Evolutionary conservation across 2,329 filamentous ascomycete genomes (phyloP).

Genomic region (Dactylellina parvicollis): DNA sequence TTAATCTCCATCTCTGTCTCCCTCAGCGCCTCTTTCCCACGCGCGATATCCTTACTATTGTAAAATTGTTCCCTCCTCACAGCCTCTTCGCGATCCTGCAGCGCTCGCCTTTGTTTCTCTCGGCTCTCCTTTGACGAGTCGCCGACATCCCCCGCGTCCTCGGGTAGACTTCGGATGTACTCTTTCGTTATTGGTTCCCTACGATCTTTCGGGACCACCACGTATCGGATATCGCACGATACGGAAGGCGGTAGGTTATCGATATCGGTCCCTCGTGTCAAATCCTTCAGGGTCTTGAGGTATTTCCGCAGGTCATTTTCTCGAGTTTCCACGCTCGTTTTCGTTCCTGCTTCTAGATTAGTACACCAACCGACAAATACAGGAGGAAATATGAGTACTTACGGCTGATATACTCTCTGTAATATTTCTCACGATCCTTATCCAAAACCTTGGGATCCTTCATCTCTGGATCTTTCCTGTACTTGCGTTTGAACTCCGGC

Average conservation of each 20-base stretch:
- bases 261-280: slow-evolving; percentile 70
- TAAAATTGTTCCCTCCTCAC: slow-evolving; percentile 73
- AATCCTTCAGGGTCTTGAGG: slow-evolving; percentile 70
- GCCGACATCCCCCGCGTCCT: slow-evolving; percentile 66
- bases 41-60: slow-evolving; percentile 70
- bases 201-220: slow-evolving; percentile 68
- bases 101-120: slow-evolving; percentile 72
- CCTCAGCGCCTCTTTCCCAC: slow-evolving; percentile 70
- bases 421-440: slow-evolving; percentile 81
- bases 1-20: slow-evolving; percentile 76
- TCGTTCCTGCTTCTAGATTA: slow-evolving; percentile 63
- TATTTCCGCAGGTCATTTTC: slow-evolving; percentile 76
- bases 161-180: slow-evolving; percentile 72
- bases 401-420: slow-evolving; percentile 72
- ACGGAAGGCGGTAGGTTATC: slow-evolving; percentile 71
- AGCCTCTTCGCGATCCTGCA: slow-evolving; percentile 71
- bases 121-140: slow-evolving; percentile 66
- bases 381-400: slow-evolving; percentile 19
- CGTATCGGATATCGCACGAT: slow-evolving; percentile 74
- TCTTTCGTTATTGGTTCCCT: slow-evolving; percentile 74
- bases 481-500: slow-evolving; percentile 95
- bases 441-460: slow-evolving; percentile 76
- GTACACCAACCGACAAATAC: slow-evolving; percentile 55
- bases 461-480: slow-evolving; percentile 82
- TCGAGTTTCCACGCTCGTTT: slow-evolving; percentile 72